Percentiles rank a stretch among this genome's conserved stretches.
Evolutionary conservation across 176 grass and related monocot species (phyloP).

Genomic region (Oryza glumipatula): DNA sequence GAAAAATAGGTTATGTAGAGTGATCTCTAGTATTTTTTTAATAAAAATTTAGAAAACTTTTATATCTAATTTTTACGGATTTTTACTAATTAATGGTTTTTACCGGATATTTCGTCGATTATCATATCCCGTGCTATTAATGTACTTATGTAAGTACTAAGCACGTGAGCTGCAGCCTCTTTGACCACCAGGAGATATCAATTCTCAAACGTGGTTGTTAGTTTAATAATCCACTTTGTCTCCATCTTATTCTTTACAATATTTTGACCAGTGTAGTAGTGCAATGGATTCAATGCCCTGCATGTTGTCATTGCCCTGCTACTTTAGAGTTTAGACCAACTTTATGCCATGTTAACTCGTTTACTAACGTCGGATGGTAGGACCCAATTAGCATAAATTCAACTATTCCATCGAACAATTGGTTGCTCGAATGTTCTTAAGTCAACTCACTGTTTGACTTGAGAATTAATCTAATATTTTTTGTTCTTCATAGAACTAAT

Average conservation of each 20-base stretch:
- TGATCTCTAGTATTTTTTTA: too few relatives aligned
- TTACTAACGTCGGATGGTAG: conserved; percentile 38
- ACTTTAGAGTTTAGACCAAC: conserved; percentile 23
- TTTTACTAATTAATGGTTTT: too few relatives aligned
- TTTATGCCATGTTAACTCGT: conserved; percentile 31
- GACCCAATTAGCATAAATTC: conserved; percentile 13
- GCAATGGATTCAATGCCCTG: conserved; percentile 35
- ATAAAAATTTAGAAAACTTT: too few relatives aligned
- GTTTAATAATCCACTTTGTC: conserved; percentile 47
- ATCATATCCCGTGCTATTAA: background rate
- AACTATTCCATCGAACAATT: background rate
- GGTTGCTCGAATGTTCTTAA: background rate
- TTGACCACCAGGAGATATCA: conserved; percentile 33
- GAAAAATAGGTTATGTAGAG: too few relatives aligned
- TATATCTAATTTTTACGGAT: too few relatives aligned
- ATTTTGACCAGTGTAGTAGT: conserved; percentile 48
- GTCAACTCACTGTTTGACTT: conserved; percentile 37
- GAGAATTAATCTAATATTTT: background rate
- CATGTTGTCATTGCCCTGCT: background rate
- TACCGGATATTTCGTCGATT: too few relatives aligned
- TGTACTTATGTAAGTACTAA: background rate
- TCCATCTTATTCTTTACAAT: conserved; percentile 13
- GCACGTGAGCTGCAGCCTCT: conserved; percentile 47
- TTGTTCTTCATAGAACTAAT: background rate
- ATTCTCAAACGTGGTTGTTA: conserved; percentile 10